Evolutionary conservation across 2,329 filamentous ascomycete genomes (phyloP), one percentile per base, ranked within the genome.

Genomic region (Xenosphaeropsis pyriputrescens): DNA sequence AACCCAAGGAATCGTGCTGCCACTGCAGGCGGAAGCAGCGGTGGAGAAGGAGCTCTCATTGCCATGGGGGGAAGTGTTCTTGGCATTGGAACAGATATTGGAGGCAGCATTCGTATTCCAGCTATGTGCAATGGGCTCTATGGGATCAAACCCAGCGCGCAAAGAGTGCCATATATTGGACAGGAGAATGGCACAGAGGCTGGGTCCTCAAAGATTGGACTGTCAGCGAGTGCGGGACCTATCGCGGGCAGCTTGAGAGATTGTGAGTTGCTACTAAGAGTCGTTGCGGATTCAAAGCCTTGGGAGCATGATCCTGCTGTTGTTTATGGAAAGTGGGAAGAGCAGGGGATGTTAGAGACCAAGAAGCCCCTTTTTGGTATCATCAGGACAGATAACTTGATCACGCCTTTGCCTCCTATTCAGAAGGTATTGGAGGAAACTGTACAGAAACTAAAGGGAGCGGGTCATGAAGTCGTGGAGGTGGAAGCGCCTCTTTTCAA

Each of bases 51-150:
- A 0, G 70, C 66, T 0, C 54, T 77, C 5, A 46, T 78, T n/a
- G 67, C 65, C 7, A 63, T 77, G 57, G 61, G 63, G 16, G 39
- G 39, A 32, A 34, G 59, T 17, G 59, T 73, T 33, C 48, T 80
- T 2, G 77, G 77, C 1, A 62, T 79, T 11, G 74, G 72, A 0
- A 79, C 75, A 0, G 76, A 80, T 53, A 65, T 79, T 34, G 68
- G 64, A 1, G 68, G 68, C 1, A 63, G 57, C 34, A 57, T 60
- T 13, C 39, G 58, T 6, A 52, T 58, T 13, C 56, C 57, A 2
- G 64, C 67, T 1, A 65, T 68, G 58, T 68, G 65, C 37, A 62
- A 63, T 39, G 67, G 65, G 0, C 44, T 69, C 3, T 70, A 67
- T 44, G 64, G 65, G 1, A 59, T 70, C 49, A 69, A 69, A 39